Evolutionary conservation across 2,329 filamentous ascomycete species (phyloP), one percentile per base, ranked within the genome.

Genomic region (Biscogniauxia sp.): DNA sequence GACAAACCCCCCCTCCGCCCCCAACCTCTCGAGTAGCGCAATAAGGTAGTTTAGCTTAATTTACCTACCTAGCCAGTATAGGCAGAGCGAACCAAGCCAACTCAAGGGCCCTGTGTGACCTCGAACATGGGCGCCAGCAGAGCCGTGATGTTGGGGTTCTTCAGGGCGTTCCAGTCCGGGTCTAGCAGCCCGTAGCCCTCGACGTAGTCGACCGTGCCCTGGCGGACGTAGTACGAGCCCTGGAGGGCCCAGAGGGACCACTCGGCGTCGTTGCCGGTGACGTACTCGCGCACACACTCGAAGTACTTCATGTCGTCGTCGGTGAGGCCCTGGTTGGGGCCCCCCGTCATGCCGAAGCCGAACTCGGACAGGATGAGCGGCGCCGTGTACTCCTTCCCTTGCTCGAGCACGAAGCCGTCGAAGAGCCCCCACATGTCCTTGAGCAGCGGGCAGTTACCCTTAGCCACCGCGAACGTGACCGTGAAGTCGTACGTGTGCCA

Each of bases 331-430:
- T 75, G 70, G 57, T 74, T 64, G 4, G 70, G 65, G 2, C 79
- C 80, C 17, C 79, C 79, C 20, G 71, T 70, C 74, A 80, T 79
- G 59, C 78, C 79, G 53, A 82, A 84, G 28, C 85, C 84, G 65
- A 87, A 87, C 75, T 87, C 85, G 58, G 81, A 83, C 51, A 88
- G 70, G 54, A 85, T 77, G n/a, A 87, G 72, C 2, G 84, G 84
- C 1, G 79, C 82, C 0, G 83, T 85, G 66, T 78, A 82, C 8
- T 65, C 61, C 66, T 78, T 63, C 45, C 69, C 71, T 68, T 85
- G 80, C 66, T 74, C 75, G 15, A 86, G 75, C 9, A 86, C 75
- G 70, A 84, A 86, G 5, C 83, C 83, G 62, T 76, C 77, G 50
- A 80, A 76, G 1, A 73, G 68, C 19, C 83, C 82, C 62, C 83